Base-by-base conservation (phyloP, 257 asterid species). In the Ehretia macrophylla region DNA sequence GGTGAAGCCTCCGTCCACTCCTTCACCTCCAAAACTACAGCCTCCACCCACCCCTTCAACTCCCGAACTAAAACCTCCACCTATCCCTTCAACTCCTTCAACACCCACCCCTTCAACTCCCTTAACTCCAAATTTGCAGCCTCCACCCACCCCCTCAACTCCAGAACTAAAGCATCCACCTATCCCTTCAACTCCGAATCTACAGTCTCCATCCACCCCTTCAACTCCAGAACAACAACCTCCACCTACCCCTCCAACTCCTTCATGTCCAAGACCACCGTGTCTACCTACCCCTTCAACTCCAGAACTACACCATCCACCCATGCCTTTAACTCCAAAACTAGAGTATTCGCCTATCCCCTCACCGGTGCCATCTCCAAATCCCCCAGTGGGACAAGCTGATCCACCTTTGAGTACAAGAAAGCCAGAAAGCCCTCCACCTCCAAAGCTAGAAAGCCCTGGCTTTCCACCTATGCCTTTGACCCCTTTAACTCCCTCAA, bases 201-300 rank as follows among this genome's bases (percentile, higher is more conserved):
- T 66, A 8, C 46, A 50, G 5, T 72, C 65, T 5, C 76, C 76
- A 20, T 48, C 81, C 75, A 0, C 6, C 51, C 4, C 62, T 55
- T 11, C 56, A 6, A 42, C 47, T 10, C 47, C 47, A 42, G 8
- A 42, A 42, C 47, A 55, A 47, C n/a, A 13, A 20, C 60, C 68
- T 18, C n/a, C 35, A n/a, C 51, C 53, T 19, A 1, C 59, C 18
- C 18, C 45, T 23, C 37, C 18, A 55, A 35, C 1, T 4, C 57
- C 27, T 21, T 58, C 16, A 32, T 5, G 64, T 51, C 53, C 20
- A 48, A 35, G 8, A 16, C 58, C 71, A n/a, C n/a, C n/a, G n/a
- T n/a, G n/a, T 44, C 37, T n/a, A n/a, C n/a, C 44, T 1, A 17
- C 20, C 16, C 65, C 65, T 21, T 8, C 39, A 45, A 23, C 59